Evolutionary conservation across 2,329 filamentous ascomycete species (phyloP).

Genomic region (Sporothrix pseudoabietina): DNA sequence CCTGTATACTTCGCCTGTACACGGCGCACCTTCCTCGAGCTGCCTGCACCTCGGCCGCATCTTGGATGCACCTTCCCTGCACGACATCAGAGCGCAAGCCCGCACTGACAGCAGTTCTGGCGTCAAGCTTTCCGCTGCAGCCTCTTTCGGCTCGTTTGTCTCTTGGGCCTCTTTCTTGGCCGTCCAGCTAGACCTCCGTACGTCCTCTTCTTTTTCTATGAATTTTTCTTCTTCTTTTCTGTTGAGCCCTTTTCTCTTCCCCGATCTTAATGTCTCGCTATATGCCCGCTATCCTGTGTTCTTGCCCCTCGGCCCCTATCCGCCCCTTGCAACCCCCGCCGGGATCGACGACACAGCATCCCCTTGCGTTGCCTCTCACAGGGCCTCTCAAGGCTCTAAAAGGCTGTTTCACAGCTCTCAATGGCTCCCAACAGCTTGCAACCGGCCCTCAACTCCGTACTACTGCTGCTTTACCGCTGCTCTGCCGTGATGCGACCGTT

Average conservation of each 20-base stretch:
- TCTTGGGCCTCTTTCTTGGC: constrained; percentile 16
- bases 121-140: constrained; percentile 5
- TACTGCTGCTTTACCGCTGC: constrained; percentile 19
- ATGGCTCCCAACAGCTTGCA: neutral
- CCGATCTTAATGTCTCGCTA: neutral
- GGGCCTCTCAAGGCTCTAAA: neutral
- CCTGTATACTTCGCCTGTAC: neutral
- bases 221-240: neutral
- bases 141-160: neutral
- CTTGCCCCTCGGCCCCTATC: neutral
- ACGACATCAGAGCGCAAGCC: neutral
- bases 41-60: neutral
- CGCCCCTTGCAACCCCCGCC: constrained; percentile 14
- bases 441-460: constrained; percentile 6
- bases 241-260: neutral
- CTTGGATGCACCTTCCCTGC: neutral
- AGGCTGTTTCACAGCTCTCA: neutral
- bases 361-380: constrained; percentile 14
- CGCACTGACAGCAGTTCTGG: constrained; percentile 11
- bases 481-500: constrained; percentile 10
- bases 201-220: neutral
- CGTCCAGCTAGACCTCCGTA: neutral
- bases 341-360: constrained; percentile 8
- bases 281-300: neutral
- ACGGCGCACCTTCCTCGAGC: neutral